Base-by-base conservation (phyloP, 768 basidiomycete genomes). In the Ramaria sp. region DNA sequence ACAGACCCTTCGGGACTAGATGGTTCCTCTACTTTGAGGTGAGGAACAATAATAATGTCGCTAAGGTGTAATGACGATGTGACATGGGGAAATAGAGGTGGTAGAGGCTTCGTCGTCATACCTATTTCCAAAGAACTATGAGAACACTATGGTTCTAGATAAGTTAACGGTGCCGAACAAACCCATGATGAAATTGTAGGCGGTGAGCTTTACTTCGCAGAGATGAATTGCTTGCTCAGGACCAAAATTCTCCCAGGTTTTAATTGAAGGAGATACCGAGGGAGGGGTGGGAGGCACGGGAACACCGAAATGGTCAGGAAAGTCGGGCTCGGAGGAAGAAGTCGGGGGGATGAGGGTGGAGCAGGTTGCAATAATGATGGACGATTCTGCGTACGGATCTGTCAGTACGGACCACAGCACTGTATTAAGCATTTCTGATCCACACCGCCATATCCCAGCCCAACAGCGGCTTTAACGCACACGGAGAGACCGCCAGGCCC, bases 351-450 rank as follows among this genome's bases (percentile, higher is more conserved):
- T 38, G 74, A 66, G 57, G 71, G 71, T 28, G 16, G 82, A 79
- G 50, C 81, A 76, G 60, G 78, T 83, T 10, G 85, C 85, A 24
- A 88, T 67, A 38, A 85, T 48, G 30, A 87, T 69, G 8, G 80
- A 71, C 9, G 69, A 62, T 43, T 85, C 84, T 83, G 59, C 36
- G 9, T 22, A 36, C 54, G 13, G 57, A 48, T 2, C 2, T 9
- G 32, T 34, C 32, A n/a, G n/a, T n/a, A n/a, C n/a, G n/a, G n/a
- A n/a, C n/a, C n/a, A n/a, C n/a, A n/a, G n/a, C n/a, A n/a, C n/a
- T n/a, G n/a, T n/a, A n/a, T n/a, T n/a, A n/a, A n/a, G n/a, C n/a
- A n/a, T n/a, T n/a, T n/a, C n/a, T n/a, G n/a, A n/a, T n/a, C n/a
- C n/a, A n/a, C 64, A 82, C 85, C 82, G 61, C 77, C 72, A 59